A percentile compares a stretch with the other conserved stretches of the same genome.
These are phyloP conservation scores for Agastache rugosa DNA, from an alignment of 257 asterid genomes.

Conservation along the genomic window DNA sequence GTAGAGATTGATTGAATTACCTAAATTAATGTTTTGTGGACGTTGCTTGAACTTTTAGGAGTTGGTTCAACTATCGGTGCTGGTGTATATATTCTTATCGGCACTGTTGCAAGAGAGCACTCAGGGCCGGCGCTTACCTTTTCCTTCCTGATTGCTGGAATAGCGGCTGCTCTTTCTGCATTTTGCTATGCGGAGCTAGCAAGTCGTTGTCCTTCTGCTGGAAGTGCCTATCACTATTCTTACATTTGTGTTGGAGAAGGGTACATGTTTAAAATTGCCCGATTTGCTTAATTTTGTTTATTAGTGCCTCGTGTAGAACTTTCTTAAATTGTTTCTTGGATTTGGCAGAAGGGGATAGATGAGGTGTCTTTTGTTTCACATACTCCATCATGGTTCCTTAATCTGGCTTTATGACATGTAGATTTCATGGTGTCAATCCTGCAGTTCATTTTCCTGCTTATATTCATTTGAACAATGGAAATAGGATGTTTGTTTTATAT, in stretches of 20 bases:
- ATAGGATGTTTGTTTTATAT: background rate
- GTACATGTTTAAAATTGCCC: conserved; percentile 44
- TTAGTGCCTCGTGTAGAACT: background rate
- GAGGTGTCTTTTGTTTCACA: background rate
- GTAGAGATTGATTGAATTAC: conserved; percentile 6
- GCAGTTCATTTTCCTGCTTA: background rate
- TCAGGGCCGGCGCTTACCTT: conserved; percentile 91
- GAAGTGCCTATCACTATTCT: conserved; percentile 98
- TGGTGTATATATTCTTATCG: conserved; percentile 94
- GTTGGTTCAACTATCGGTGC: conserved; percentile 97
- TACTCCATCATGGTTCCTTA: background rate
- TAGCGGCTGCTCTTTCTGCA: conserved; percentile 98
- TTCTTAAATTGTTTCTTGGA: background rate
- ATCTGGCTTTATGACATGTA: background rate
- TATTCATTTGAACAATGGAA: background rate
- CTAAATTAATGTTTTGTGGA: conserved; percentile 11
- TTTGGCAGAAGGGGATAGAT: conserved; percentile 12
- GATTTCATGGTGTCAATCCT: background rate
- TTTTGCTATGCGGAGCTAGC: conserved; percentile 95
- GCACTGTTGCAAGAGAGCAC: conserved; percentile 96
- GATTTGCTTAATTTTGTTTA: conserved; percentile 17
- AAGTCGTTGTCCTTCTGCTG: conserved; percentile 96
- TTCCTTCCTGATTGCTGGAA: conserved; percentile 91
- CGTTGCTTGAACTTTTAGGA: conserved; percentile 58
- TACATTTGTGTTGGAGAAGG: conserved; percentile 96